These are phyloP conservation scores for Phytophthora hibernalis DNA, from an alignment of 352 stramenopile species.

Conservation along the genomic window DNA sequence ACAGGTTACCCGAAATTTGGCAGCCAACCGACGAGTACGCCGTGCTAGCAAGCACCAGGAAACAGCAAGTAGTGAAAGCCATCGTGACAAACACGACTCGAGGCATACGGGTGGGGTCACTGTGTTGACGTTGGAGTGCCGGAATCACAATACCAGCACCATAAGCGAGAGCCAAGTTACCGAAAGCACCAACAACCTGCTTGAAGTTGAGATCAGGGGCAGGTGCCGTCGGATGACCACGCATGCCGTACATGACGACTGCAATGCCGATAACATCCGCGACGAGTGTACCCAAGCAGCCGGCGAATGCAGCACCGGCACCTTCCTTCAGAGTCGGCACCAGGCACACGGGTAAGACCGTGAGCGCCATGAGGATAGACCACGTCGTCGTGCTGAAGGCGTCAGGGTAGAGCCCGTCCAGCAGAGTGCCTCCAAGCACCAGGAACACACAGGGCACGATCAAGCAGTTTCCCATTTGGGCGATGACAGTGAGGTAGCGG, in stretches of 20 bases:
- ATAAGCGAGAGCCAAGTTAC: slow-evolving; percentile 43
- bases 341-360: slow-evolving; percentile 30
- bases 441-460: slow-evolving; percentile 29
- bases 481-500: slow-evolving; percentile 25
- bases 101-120: slow-evolving; percentile 22
- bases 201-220: slow-evolving; percentile 38
- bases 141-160: slow-evolving; percentile 34
- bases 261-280: slow-evolving; percentile 28
- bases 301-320: slow-evolving; percentile 37
- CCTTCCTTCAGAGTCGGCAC: slow-evolving; percentile 41
- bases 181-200: slow-evolving; percentile 40
- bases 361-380: slow-evolving; percentile 47
- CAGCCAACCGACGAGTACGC: slow-evolving; percentile 48
- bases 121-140: slow-evolving; percentile 21
- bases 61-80: slow-evolving; percentile 42
- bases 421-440: slow-evolving; percentile 52
- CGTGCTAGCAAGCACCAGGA: slow-evolving; percentile 39
- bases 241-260: slow-evolving; percentile 31
- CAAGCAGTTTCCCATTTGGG: slow-evolving; percentile 30
- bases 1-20: slow-evolving; percentile 25
- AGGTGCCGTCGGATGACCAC: slow-evolving; percentile 29
- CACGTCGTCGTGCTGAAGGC: slow-evolving; percentile 35
- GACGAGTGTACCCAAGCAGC: slow-evolving; percentile 43
- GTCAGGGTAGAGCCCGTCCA: slow-evolving; percentile 48
- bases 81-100: slow-evolving; percentile 47